Base-by-base conservation (phyloP, 345 rosid genomes). In the Pseudoturritis turrita region DNA sequence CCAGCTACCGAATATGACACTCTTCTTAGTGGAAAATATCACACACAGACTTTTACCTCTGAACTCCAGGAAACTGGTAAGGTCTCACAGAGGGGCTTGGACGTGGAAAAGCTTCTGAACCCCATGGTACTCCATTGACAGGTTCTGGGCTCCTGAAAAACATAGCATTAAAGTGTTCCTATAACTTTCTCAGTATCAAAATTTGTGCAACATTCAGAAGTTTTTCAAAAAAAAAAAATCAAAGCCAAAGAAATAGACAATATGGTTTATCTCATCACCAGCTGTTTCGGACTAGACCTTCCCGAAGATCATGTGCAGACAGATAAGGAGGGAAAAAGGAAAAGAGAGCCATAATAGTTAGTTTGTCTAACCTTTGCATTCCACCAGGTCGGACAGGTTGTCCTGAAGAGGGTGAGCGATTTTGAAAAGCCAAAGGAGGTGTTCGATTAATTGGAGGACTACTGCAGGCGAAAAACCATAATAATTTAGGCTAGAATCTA, bases 371-470 rank as follows among this genome's bases (percentile, higher is more conserved):
- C 90, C 86, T 82, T 3, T 57, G 73, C 47, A 60, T 70, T 43
- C 68, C 77, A 69, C 70, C 73, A 49, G 83, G 62, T 25, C 66
- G 55, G 40, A 60, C 52, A 74, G 68, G 19, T 36, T 75, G 75
- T n/a, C 76, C 80, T 36, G 69, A 53, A 52, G 77, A 75, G 49
- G 60, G 76, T 43, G 36, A 55, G 25, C 39, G 72, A 58, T 68
- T 78, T 33, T 64, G 79, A 73, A 75, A 79, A 60, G 76, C 68
- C 57, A 65, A 61, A 70, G 82, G 65, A 62, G 79, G 65, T 63
- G 72, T 46, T 39, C 45, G 52, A 36, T 54, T 25, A 31, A 54
- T 12, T 44, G 61, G 45, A 61, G 64, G 58, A 69, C 28, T 31
- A 62, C 46, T 68, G 52, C 69, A 75, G 45, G 49, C 10, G 45